A percentile compares a stretch with the other conserved stretches of the same genome.
Conservation (phyloP, 108 stramenopile species). For the Pinguiococcus pyrenoidosus region DNA sequence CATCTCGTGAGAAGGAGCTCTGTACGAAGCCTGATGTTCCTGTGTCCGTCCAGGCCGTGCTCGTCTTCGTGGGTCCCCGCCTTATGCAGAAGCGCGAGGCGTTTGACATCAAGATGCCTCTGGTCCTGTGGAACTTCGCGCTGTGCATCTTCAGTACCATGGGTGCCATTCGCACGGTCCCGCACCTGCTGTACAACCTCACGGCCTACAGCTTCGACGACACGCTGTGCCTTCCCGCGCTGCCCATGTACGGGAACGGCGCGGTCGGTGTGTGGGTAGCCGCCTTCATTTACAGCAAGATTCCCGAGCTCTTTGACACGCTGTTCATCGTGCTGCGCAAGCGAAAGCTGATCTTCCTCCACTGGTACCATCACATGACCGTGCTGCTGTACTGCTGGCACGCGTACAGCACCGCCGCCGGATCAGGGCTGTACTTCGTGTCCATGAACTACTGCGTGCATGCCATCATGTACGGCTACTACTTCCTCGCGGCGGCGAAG, state of each 20-base stretch:
- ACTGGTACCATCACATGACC: conserved; percentile 35
- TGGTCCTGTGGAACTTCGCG: neutral
- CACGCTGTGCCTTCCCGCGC: neutral
- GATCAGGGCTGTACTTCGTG: conserved; percentile 28
- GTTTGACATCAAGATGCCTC: neutral
- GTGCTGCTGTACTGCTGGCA: conserved; percentile 31
- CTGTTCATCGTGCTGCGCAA: conserved; percentile 17
- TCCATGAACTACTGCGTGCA: conserved; percentile 39
- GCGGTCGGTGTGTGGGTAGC: conserved; percentile 24
- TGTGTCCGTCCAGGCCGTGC: too few species aligned
- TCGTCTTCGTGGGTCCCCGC: neutral
- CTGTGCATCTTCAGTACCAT: neutral
- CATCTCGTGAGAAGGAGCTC: too few species aligned
- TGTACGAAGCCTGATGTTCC: too few species aligned
- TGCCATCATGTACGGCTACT: conserved; percentile 27
- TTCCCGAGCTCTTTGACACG: conserved; percentile 30
- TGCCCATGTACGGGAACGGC: conserved; percentile 6
- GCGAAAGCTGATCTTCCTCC: conserved; percentile 26
- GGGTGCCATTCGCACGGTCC: neutral
- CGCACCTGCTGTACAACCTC: neutral
- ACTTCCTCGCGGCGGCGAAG: neutral
- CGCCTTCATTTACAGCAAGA: conserved; percentile 23
- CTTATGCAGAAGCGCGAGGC: neutral
- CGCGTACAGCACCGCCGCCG: conserved; percentile 3
- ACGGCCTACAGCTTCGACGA: neutral